Evolutionary conservation across 2,329 filamentous ascomycete species (phyloP).

Genomic region (Fusarium cicatricum): DNA sequence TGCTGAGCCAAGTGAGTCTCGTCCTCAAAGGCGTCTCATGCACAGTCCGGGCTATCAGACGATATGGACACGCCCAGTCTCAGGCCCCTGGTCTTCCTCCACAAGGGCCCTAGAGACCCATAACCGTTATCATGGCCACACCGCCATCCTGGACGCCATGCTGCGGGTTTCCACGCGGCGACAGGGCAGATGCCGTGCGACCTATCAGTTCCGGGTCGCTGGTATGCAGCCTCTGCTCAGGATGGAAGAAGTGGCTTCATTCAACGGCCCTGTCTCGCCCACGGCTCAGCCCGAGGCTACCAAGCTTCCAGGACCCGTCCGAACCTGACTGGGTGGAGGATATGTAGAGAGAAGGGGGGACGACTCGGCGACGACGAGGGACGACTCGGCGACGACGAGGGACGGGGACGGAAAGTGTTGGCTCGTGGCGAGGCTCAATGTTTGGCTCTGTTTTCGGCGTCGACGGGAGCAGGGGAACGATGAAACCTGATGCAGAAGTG

Average conservation of each 20-base stretch:
- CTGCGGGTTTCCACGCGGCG: slow-evolving; percentile 19
- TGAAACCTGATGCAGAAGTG: neutral
- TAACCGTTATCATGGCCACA: slow-evolving; percentile 11
- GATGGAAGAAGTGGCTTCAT: slow-evolving; percentile 12
- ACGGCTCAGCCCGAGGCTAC: slow-evolving; percentile 9
- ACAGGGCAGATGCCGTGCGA: slow-evolving; percentile 16
- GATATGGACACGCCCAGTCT: neutral
- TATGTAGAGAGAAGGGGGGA: neutral
- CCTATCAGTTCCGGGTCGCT: slow-evolving; percentile 18
- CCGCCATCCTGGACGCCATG: slow-evolving; percentile 5
- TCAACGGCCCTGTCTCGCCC: neutral
- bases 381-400: slow-evolving; percentile 3
- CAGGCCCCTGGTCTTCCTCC: neutral
- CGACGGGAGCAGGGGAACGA: slow-evolving; percentile 7
- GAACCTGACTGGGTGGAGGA: slow-evolving; percentile 7
- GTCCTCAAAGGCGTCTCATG: neutral
- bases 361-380: slow-evolving; percentile 2
- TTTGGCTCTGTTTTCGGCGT: slow-evolving; percentile 2
- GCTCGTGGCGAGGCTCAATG: neutral
- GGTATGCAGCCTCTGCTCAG: slow-evolving; percentile 27
- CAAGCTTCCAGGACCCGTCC: slow-evolving; percentile 10
- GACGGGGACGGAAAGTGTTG: slow-evolving; percentile 17
- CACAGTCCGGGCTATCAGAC: neutral
- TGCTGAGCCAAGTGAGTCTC: slow-evolving; percentile 3
- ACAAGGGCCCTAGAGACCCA: neutral